phyloP scores from a whole-genome alignment of 2,329 filamentous ascomycete genomes.

The Pseudogymnoascus sp. region DNA sequence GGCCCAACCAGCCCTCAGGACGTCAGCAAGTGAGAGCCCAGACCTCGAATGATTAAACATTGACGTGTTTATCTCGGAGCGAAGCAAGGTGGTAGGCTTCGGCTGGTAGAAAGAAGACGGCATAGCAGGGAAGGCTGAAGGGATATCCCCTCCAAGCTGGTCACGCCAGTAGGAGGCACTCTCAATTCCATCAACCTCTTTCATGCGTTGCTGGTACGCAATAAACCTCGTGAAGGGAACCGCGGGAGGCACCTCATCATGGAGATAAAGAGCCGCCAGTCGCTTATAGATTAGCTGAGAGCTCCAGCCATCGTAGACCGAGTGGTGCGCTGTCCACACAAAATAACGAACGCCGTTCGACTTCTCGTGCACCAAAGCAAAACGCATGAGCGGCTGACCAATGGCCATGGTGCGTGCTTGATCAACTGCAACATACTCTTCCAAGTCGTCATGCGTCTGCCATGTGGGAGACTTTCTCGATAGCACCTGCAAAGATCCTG shows the following conservation, averaged over 20 bases:
- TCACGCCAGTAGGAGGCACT: conserved; percentile 1
- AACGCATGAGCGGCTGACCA: background rate
- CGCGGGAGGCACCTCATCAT: background rate
- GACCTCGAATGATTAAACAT: conserved; percentile 21
- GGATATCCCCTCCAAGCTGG: conserved; percentile 10
- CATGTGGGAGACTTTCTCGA: background rate
- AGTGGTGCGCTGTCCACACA: conserved; percentile 42
- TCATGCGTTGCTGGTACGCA: background rate
- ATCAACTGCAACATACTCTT: too few species aligned
- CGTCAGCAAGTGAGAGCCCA: background rate
- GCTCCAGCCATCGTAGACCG: conserved; percentile 58
- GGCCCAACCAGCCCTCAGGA: conserved; percentile 35
- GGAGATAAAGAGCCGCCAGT: background rate
- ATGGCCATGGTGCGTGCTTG: background rate
- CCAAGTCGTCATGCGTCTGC: background rate
- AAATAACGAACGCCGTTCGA: background rate
- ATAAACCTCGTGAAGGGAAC: background rate
- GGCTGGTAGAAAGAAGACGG: background rate
- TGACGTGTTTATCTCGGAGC: background rate
- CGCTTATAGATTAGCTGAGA: conserved; percentile 26
- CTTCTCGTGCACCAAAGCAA: too few species aligned
- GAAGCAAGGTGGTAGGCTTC: too few species aligned
- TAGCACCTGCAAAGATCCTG: background rate
- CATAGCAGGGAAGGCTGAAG: conserved; percentile 7
- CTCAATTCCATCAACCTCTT: too few species aligned